Conservation (phyloP, 495 filamentous ascomycete genomes). For the Melanomma pulvis-pyrius region DNA sequence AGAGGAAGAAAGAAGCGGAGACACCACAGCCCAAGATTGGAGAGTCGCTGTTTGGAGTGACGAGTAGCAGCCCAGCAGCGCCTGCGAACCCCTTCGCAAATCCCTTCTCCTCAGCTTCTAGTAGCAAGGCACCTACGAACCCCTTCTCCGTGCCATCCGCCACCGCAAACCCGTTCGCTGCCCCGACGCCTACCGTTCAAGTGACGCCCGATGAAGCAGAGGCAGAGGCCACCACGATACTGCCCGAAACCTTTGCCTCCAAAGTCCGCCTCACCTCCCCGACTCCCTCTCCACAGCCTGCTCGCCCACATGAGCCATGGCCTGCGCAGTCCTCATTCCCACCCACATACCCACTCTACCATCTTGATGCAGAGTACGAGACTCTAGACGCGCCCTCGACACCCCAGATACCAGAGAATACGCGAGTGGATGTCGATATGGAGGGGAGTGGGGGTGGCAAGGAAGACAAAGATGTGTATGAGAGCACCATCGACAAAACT, state of each 20-base stretch:
- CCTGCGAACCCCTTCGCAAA: slow-evolving; percentile 35
- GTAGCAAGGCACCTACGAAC: slow-evolving; percentile 47
- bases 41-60: slow-evolving; percentile 38
- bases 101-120: slow-evolving; percentile 33
- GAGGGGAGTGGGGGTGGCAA: slow-evolving; percentile 52
- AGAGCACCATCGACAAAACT: slow-evolving; percentile 78
- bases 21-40: slow-evolving; percentile 43
- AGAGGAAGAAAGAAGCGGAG: slow-evolving; percentile 32
- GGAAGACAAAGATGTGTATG: slow-evolving; percentile 82
- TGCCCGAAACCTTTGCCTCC: slow-evolving; percentile 75
- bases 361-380: slow-evolving; percentile 93
- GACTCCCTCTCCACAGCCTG: slow-evolving; percentile 37
- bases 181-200: slow-evolving; percentile 38
- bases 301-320: slow-evolving; percentile 66
- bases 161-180: slow-evolving; percentile 62
- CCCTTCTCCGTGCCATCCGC: slow-evolving; percentile 54
- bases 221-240: slow-evolving; percentile 38
- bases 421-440: slow-evolving; percentile 60
- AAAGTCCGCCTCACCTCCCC: slow-evolving; percentile 58
- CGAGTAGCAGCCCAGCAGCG: slow-evolving; percentile 7
- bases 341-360: slow-evolving; percentile 69
- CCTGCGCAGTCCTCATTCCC: slow-evolving; percentile 67
- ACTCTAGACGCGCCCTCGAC: slow-evolving; percentile 61
- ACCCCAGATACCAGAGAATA: slow-evolving; percentile 47
- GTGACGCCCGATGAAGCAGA: slow-evolving; percentile 38